Percentiles rank a stretch among this genome's conserved stretches.
These are phyloP conservation scores for Ballota nigra DNA, from an alignment of 257 asterid species.

Conservation along the genomic window DNA sequence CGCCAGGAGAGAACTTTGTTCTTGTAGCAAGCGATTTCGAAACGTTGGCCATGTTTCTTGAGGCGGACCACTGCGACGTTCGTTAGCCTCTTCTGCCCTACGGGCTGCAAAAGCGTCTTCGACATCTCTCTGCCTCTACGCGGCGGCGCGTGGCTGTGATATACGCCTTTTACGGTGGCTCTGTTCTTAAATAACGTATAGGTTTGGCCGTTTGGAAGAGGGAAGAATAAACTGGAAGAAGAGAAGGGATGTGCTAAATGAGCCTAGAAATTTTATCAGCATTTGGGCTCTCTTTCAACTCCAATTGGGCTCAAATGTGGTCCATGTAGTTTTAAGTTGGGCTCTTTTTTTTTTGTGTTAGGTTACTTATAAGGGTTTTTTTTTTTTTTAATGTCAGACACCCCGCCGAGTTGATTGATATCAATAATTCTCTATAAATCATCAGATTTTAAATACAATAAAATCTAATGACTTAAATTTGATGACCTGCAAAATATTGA, in stretches of 20 bases:
- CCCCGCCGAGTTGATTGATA: no score
- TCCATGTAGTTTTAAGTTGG: not conserved
- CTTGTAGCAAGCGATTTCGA: slow-evolving; percentile 96
- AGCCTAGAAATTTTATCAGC: not conserved
- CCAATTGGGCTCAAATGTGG: not conserved
- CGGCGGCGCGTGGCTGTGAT: slow-evolving; percentile 20
- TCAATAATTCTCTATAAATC: no score
- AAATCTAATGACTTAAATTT: no score
- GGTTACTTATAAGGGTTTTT: no score
- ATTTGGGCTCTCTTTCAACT: not conserved
- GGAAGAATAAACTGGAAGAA: not conserved
- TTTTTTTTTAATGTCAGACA: no score
- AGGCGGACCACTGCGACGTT: slow-evolving; percentile 97
- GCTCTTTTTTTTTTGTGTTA: no score
- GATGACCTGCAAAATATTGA: no score
- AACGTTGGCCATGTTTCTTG: slow-evolving; percentile 82
- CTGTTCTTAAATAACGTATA: slow-evolving; percentile 4
- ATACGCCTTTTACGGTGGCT: slow-evolving; percentile 14
- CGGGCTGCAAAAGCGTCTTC: slow-evolving; percentile 76
- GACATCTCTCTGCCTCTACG: slow-evolving; percentile 51
- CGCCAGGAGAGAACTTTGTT: slow-evolving; percentile 98
- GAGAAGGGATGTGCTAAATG: not conserved
- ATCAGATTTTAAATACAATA: no score
- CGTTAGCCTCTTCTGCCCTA: slow-evolving; percentile 92
- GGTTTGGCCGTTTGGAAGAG: not conserved